Percentiles rank a stretch among this genome's conserved stretches.
Evolutionary conservation across 2,329 filamentous ascomycete species (phyloP).

Genomic region (Pseudogymnoascus sp.): DNA sequence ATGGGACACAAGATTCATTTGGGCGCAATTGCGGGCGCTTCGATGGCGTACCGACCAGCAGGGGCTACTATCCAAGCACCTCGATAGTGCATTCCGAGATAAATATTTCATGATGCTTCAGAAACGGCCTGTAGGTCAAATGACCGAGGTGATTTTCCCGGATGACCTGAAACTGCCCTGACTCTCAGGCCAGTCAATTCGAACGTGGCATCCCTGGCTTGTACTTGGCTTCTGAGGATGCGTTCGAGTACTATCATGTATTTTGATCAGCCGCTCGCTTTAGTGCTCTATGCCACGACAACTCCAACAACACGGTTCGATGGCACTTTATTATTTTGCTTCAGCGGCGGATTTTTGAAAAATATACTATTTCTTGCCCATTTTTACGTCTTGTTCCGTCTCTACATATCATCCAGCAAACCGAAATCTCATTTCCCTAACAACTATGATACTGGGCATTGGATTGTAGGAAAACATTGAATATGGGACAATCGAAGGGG

Average conservation of each 20-base stretch:
- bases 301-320: neutral
- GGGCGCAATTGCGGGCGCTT: slow-evolving; percentile 26
- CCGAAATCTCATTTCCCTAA: neutral
- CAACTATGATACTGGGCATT: neutral
- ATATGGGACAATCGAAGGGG: neutral
- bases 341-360: slow-evolving; percentile 3
- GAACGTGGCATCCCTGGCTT: neutral
- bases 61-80: slow-evolving; percentile 25
- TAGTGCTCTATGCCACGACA: neutral
- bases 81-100: slow-evolving; percentile 23
- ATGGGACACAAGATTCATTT: slow-evolving; percentile 15
- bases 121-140: neutral
- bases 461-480: neutral
- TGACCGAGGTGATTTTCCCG: neutral
- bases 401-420: neutral
- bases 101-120: slow-evolving; percentile 19
- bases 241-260: neutral
- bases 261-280: slow-evolving; percentile 5
- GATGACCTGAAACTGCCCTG: neutral
- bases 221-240: neutral
- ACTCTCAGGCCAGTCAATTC: neutral
- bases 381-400: slow-evolving; percentile 4
- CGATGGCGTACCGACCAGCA: slow-evolving; percentile 22
- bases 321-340: slow-evolving; percentile 1
- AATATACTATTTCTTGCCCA: neutral